A percentile compares a stretch with the other conserved stretches of the same genome.
phyloP scores from a whole-genome alignment of 2,329 filamentous ascomycete genomes.

The Stachybotrys chlorohalonatus region DNA sequence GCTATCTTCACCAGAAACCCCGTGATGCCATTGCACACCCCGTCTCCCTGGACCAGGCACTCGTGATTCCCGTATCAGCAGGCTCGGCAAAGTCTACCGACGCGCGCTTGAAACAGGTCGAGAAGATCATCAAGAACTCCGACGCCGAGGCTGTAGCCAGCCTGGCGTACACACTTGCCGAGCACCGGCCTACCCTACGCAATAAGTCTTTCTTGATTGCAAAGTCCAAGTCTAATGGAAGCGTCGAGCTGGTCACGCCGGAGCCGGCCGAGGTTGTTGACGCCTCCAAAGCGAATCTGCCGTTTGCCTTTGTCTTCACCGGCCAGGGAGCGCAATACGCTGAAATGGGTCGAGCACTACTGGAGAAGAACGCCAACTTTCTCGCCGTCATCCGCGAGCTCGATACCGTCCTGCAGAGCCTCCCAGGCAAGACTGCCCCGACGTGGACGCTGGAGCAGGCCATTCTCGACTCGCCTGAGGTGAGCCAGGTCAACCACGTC shows the following conservation, averaged over 20 bases:
- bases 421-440: conserved; percentile 1
- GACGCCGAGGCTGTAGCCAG: background rate
- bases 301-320: conserved; percentile 11
- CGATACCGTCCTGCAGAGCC: conserved; percentile 1
- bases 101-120: background rate
- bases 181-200: background rate
- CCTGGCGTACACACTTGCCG: background rate
- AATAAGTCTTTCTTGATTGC: background rate
- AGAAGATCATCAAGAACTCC: background rate
- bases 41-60: background rate
- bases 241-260: background rate
- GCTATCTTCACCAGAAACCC: background rate
- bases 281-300: background rate
- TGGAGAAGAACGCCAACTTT: conserved; percentile 4
- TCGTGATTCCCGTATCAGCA: background rate
- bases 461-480: conserved; percentile 6
- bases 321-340: conserved; percentile 16
- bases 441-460: conserved; percentile 3
- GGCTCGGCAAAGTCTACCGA: background rate
- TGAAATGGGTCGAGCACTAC: conserved; percentile 8
- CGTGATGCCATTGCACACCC: background rate
- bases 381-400: conserved; percentile 4
- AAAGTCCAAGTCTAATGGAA: background rate
- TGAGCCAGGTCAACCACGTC: conserved; percentile 6
- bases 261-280: background rate